Evolutionary conservation across 1,284 basidiomycete species (phyloP).

Genomic region (Kalmanozyma brasiliensis): DNA sequence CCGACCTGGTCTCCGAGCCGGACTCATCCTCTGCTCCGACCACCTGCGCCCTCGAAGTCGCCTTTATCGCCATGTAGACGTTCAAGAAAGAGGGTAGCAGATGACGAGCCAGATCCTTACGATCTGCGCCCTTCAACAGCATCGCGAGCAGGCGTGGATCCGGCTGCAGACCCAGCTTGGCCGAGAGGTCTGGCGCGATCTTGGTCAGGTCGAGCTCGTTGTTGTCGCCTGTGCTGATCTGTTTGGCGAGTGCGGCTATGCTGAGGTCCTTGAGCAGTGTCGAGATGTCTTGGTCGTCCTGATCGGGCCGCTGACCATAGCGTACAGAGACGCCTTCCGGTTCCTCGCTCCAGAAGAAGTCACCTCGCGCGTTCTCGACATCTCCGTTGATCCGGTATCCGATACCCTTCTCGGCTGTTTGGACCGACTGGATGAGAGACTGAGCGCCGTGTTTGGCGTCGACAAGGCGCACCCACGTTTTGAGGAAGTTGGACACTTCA

Average conservation of each 20-base stretch:
- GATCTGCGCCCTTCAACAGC: constrained; percentile 34
- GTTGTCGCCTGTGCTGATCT: constrained; percentile 32
- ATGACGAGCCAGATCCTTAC: constrained; percentile 40
- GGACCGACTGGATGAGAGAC: constrained; percentile 17
- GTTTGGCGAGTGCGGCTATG: constrained; percentile 30
- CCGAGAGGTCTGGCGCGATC: constrained; percentile 37
- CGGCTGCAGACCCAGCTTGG: constrained; percentile 40
- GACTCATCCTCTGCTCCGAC: neutral
- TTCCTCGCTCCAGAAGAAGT: constrained; percentile 36
- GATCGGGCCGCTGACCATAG: constrained; percentile 7
- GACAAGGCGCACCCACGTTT: constrained; percentile 54
- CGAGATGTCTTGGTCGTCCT: constrained; percentile 23
- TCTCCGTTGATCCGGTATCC: too few relatives aligned
- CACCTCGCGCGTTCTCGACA: neutral
- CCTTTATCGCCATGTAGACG: constrained; percentile 45
- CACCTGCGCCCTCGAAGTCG: constrained; percentile 14
- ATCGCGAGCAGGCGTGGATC: constrained; percentile 43
- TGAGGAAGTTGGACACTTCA: constrained; percentile 45
- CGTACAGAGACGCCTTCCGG: constrained; percentile 26
- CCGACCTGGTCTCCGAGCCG: constrained; percentile 27
- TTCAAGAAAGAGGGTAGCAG: constrained; percentile 45
- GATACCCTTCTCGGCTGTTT: constrained; percentile 33
- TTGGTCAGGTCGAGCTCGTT: constrained; percentile 29
- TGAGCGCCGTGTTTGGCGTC: constrained; percentile 28
- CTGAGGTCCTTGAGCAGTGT: constrained; percentile 33